These are phyloP conservation scores for Penicillium malachiteum DNA, from an alignment of 495 filamentous ascomycete species.

Conservation along the genomic window DNA sequence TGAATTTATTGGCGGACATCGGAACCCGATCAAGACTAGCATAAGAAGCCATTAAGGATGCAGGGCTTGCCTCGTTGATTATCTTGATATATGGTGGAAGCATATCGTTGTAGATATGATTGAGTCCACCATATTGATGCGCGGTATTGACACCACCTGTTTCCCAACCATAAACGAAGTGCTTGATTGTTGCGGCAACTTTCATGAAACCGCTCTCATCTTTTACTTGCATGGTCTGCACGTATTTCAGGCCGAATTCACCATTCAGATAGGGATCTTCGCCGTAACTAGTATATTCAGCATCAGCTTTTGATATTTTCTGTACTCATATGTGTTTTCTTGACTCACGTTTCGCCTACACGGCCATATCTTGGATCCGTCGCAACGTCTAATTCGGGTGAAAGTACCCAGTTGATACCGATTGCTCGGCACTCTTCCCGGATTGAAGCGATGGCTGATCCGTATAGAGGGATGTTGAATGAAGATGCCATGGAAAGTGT, in stretches of 20 bases:
- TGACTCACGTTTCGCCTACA: conserved; percentile 1
- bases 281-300: background rate
- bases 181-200: conserved; percentile 1
- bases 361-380: conserved; percentile 3
- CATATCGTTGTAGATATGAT: conserved; percentile 4
- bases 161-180: conserved; percentile 3
- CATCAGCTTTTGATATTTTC: no score
- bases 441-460: background rate
- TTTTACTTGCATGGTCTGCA: conserved; percentile 1
- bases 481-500: conserved; percentile 1
- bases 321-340: no score
- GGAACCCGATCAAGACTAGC: conserved; percentile 3
- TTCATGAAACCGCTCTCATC: conserved; percentile 1
- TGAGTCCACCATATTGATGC: conserved; percentile 1
- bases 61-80: background rate
- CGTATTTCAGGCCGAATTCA: conserved; percentile 1
- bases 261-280: conserved; percentile 2
- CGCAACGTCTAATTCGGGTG: conserved; percentile 1
- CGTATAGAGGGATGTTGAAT: background rate
- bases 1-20: conserved; percentile 3
- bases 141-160: background rate
- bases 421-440: conserved; percentile 4
- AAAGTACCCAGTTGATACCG: conserved; percentile 1
- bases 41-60: background rate
- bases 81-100: background rate